phyloP scores from a whole-genome alignment of 108 stramenopile genomes.

The Pseudonitzschia pungens region DNA sequence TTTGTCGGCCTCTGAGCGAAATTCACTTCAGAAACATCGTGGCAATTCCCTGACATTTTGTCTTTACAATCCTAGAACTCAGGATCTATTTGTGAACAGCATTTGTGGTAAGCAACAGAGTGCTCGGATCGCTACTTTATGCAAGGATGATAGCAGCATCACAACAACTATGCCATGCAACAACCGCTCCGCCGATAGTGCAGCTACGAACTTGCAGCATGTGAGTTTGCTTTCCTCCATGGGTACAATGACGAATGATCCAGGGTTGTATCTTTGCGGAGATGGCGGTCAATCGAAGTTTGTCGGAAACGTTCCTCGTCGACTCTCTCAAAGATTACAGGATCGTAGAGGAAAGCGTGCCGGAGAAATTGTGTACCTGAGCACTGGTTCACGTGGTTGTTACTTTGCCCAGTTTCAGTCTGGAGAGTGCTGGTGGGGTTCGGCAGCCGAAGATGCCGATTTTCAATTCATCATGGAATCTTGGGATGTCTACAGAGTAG shows the following conservation, averaged over 20 bases:
- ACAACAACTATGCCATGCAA: conserved; percentile 21
- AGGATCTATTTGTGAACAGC: conserved; percentile 35
- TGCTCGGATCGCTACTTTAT: not conserved
- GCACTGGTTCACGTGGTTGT: conserved; percentile 60
- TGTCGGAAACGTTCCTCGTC: conserved; percentile 40
- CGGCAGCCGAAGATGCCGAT: conserved; percentile 41
- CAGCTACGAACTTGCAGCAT: conserved; percentile 32
- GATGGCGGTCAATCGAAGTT: conserved; percentile 33
- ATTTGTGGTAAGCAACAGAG: conserved; percentile 31
- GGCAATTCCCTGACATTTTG: conserved; percentile 44
- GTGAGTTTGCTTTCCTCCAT: conserved; percentile 26
- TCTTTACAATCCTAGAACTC: conserved; percentile 19
- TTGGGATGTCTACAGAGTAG: conserved; percentile 73
- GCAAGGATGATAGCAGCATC: conserved; percentile 19
- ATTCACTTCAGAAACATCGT: conserved; percentile 28
- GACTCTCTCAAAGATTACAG: conserved; percentile 44
- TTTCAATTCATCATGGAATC: conserved; percentile 51
- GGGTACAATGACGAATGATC: not conserved
- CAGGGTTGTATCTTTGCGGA: conserved; percentile 34
- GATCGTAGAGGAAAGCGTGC: conserved; percentile 6
- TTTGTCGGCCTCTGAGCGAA: conserved; percentile 24
- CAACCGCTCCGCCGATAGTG: conserved; percentile 23
- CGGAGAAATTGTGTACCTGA: conserved; percentile 48
- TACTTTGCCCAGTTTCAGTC: conserved; percentile 72
- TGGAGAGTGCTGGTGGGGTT: conserved; percentile 78